Evolutionary conservation across 306 rosid species (phyloP).

Genomic region (Canavalia gladiata): DNA sequence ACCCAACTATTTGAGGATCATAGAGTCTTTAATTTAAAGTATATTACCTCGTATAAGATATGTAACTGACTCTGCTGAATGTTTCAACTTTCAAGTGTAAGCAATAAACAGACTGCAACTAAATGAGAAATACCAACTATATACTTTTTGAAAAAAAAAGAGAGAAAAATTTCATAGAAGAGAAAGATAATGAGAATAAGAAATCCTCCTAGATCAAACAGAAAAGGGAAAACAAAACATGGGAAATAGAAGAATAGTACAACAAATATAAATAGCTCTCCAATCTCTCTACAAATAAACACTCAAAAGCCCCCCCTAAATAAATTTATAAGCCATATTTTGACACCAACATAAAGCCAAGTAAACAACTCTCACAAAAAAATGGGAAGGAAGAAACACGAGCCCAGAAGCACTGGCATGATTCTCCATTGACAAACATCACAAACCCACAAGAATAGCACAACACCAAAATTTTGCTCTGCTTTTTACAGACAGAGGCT

Average conservation of each 20-base stretch:
- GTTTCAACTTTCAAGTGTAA: conserved; percentile 22
- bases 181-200: conserved; percentile 7
- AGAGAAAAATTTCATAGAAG: not conserved
- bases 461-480: not conserved
- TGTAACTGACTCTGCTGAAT: conserved; percentile 20
- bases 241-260: not conserved
- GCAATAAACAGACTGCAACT: conserved; percentile 18
- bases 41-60: not conserved
- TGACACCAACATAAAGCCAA: conserved; percentile 13
- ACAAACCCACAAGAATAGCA: conserved; percentile 32
- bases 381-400: conserved; percentile 14
- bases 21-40: not conserved
- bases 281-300: not conserved
- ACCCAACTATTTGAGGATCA: not conserved
- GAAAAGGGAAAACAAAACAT: not conserved
- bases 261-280: not conserved
- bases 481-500: conserved; percentile 4
- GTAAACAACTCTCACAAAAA: conserved; percentile 23
- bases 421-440: conserved; percentile 27
- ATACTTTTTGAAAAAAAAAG: not conserved
- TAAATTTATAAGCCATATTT: conserved; percentile 6
- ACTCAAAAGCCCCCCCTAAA: conserved; percentile 10
- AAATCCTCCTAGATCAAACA: conserved; percentile 6
- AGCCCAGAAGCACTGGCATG: conserved; percentile 19
- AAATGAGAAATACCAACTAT: not conserved